Base-by-base conservation (phyloP, 768 basidiomycete species). In the Trametes cingulata region DNA sequence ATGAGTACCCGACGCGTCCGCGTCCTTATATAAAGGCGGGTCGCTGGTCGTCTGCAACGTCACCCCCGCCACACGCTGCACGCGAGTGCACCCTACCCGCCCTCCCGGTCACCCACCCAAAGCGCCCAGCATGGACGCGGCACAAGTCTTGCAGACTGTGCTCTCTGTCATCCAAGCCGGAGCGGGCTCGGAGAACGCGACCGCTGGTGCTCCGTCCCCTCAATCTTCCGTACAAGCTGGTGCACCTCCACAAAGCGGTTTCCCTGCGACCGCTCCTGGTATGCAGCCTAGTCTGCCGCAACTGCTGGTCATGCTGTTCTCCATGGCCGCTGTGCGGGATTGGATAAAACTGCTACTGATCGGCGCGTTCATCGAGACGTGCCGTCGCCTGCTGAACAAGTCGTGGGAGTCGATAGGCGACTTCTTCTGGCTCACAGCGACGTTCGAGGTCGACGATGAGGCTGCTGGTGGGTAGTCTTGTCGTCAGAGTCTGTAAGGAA, bases 331-430 rank as follows among this genome's bases (percentile, higher is more conserved):
- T 13, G 66, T 87, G 25, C 73, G 77, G 13, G 87, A 90, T 66
- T 88, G 88, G 83, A 58, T 83, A 6, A 82, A 88, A 64, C 75
- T 91, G 56, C 65, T 89, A 52, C 67, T 85, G 20, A 71, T 90
- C 36, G 89, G 90, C 51, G 82, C 85, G 15, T 63, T 80, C 29
- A 68, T 91, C 45, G 90, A 90, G 68, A 80, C 77, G 0, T 76
- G 76, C 36, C 82, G 88, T 8, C 81, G 87, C 6, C 22, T 79
- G 12, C 70, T 76, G 2, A 73, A 76, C 37, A 61, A 73, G 1
- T 42, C 75, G 3, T 88, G 85, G 75, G 58, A 72, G 24, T 74
- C 71, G 33, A 22, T 82, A 33, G 72, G 80, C 62, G 75, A 79
- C 39, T 79, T 81, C 8, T 82, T 89, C 67, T 86, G 84, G 70